A percentile compares a stretch with the other conserved stretches of the same genome.
Conservation (phyloP, 345 rosid genomes). For the Hibiscus tridactylites region DNA sequence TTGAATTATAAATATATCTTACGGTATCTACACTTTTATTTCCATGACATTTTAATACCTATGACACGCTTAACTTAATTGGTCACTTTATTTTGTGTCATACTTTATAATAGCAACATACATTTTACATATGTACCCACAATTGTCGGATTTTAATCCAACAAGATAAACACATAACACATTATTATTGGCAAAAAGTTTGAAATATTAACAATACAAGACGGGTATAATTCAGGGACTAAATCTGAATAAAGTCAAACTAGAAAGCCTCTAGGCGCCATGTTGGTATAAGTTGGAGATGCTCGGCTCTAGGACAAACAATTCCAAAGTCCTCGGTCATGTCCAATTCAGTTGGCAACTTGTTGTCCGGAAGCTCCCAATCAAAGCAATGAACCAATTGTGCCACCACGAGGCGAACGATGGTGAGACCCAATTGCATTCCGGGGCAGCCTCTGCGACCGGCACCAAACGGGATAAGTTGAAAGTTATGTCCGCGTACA, state of each 20-base stretch:
- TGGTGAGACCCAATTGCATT: constrained; percentile 17
- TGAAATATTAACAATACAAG: no score
- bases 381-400: constrained; percentile 48
- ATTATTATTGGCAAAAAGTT: no score
- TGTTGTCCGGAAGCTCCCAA: constrained; percentile 32
- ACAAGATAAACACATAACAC: no score
- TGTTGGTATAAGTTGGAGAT: constrained; percentile 26
- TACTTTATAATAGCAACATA: no score
- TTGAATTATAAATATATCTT: no score
- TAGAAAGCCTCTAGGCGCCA: constrained; percentile 18
- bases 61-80: no score
- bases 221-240: not conserved
- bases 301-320: constrained; percentile 23
- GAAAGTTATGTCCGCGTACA: not conserved
- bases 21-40: no score
- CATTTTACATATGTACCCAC: no score
- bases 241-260: not conserved
- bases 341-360: constrained; percentile 21
- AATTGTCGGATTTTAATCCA: no score
- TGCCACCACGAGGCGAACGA: constrained; percentile 25
- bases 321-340: constrained; percentile 37
- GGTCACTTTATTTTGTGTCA: no score
- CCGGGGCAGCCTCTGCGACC: not conserved
- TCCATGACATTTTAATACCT: no score
- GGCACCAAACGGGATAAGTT: not conserved